phyloP scores from a whole-genome alignment of 805 yeast genomes.

The Spathaspora hagerdaliae region DNA sequence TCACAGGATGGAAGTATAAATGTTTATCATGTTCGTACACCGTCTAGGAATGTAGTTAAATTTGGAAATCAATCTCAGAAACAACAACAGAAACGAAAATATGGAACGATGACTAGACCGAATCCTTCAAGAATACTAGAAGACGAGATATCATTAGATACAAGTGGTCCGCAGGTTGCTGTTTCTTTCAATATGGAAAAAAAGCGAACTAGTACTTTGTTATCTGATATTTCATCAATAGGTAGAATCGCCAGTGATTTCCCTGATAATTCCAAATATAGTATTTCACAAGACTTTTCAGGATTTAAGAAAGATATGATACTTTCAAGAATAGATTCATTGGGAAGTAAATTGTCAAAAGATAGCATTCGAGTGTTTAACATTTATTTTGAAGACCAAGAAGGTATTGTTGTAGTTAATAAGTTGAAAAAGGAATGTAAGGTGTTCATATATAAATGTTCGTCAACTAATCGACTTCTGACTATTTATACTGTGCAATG shows the following conservation, averaged over 20 bases:
- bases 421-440: constrained; percentile 36
- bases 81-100: neutral
- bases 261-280: constrained; percentile 21
- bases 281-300: constrained; percentile 23
- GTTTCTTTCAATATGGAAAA: constrained; percentile 34
- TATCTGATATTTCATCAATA: constrained; percentile 41
- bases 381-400: constrained; percentile 44
- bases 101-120: neutral
- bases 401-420: constrained; percentile 58
- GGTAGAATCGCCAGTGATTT: constrained; percentile 42
- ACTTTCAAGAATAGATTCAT: constrained; percentile 55
- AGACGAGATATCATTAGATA: constrained; percentile 22
- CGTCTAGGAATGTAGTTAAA: constrained; percentile 13
- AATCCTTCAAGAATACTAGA: constrained; percentile 24
- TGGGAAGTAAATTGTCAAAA: constrained; percentile 18
- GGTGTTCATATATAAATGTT: constrained; percentile 46
- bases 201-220: constrained; percentile 39
- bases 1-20: constrained; percentile 40
- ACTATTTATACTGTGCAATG: constrained; percentile 24
- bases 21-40: constrained; percentile 53
- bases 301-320: constrained; percentile 61
- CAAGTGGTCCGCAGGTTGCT: constrained; percentile 8
- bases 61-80: neutral
- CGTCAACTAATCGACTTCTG: constrained; percentile 26
- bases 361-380: constrained; percentile 32